Evolutionary conservation across 495 filamentous ascomycete species (phyloP).

Genomic region (Hyaloscypha hepaticicola): DNA sequence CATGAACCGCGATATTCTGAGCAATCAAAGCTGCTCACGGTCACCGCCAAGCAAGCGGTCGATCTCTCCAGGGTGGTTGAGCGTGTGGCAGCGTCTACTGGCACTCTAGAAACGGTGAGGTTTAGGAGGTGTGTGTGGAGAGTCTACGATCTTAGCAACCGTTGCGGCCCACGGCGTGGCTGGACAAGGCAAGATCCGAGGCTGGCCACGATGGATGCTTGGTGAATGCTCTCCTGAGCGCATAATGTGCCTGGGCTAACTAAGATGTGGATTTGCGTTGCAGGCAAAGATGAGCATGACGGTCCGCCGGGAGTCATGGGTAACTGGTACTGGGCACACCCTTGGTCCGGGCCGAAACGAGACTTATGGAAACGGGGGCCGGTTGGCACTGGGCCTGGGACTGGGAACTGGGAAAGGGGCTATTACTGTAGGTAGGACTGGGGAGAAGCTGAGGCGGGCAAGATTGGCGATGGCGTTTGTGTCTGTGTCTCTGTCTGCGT

Average conservation of each 20-base stretch:
- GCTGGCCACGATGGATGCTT: constrained; percentile 13
- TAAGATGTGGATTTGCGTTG: constrained; percentile 16
- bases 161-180: background rate
- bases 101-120: background rate
- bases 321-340: too few relatives aligned
- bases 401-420: too few relatives aligned
- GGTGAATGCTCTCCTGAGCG: constrained; percentile 5
- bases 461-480: too few relatives aligned
- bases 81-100: constrained; percentile 15
- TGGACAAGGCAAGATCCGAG: constrained; percentile 17
- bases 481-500: too few relatives aligned
- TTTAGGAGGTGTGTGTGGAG: constrained; percentile 14
- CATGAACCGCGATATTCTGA: constrained; percentile 3
- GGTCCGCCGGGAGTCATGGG: background rate
- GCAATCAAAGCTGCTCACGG: constrained; percentile 9
- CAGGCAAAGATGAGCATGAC: constrained; percentile 6
- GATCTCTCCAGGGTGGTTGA: constrained; percentile 12
- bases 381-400: too few relatives aligned
- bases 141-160: background rate
- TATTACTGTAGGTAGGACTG: background rate
- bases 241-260: constrained; percentile 20
- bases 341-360: background rate
- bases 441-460: background rate
- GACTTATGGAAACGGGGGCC: background rate
- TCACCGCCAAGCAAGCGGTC: constrained; percentile 15